Evolutionary conservation across 352 stramenopile species (phyloP).

Genomic region (Globisporangium solare): DNA sequence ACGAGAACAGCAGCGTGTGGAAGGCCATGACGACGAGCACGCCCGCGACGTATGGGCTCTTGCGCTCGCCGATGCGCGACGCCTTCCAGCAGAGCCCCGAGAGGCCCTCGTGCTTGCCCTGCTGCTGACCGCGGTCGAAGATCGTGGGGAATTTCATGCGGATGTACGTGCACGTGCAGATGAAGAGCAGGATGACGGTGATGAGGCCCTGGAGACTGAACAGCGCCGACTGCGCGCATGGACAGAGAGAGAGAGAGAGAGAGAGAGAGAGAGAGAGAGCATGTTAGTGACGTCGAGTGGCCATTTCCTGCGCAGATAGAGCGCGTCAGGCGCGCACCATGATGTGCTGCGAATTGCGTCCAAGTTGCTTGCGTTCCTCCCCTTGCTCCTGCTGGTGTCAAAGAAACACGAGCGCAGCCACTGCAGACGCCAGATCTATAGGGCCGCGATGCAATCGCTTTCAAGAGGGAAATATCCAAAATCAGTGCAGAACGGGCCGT

Average conservation of each 20-base stretch:
- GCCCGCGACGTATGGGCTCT: conserved; percentile 86
- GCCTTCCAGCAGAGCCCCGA: conserved; percentile 91
- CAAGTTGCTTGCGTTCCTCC: not conserved
- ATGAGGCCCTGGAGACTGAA: conserved; percentile 97
- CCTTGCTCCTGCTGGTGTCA: not conserved
- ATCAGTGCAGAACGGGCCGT: not conserved
- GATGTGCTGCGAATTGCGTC: not conserved
- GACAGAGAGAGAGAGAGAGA: too few species aligned
- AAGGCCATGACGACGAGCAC: conserved; percentile 87
- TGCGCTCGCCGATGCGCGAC: conserved; percentile 88
- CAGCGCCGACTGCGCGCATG: conserved; percentile 91
- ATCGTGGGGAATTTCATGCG: conserved; percentile 93
- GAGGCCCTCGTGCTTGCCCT: conserved; percentile 84
- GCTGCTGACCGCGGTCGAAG: conserved; percentile 88
- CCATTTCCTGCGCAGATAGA: not conserved
- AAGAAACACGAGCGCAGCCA: conserved; percentile 1
- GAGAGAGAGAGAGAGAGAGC: too few species aligned
- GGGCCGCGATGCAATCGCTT: conserved; percentile 2
- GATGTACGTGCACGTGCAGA: conserved; percentile 97
- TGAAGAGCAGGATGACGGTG: conserved; percentile 95
- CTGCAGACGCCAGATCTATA: conserved; percentile 16
- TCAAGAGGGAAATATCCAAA: conserved; percentile 5
- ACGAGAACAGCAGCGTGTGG: conserved; percentile 90
- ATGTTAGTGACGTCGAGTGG: too few species aligned
- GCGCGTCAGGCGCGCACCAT: not conserved